Evolutionary conservation across 2,329 filamentous ascomycete species (phyloP), one percentile per base, ranked within the genome.

Genomic region (Arachnopeziza araneosa): DNA sequence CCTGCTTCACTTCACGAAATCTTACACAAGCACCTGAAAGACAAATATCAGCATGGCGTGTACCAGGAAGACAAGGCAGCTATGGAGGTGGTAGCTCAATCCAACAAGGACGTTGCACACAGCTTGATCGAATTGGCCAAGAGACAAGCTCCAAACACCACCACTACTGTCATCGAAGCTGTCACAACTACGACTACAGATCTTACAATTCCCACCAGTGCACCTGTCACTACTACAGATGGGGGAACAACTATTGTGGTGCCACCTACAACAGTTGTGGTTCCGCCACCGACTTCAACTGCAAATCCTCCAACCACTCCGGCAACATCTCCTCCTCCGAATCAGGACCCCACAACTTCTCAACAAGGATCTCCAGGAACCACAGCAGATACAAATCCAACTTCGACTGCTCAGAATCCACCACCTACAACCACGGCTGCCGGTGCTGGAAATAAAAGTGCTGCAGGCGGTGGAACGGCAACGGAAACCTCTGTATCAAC

Each of bases 41-140:
- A 80, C 54, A 83, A 83, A 69, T 90, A 86, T 74, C 81, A 85
- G 70, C 82, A 89, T 69, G 88, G 87, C 60, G 80, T 90, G 59
- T 89, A 86, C 72, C 79, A 83, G 64, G 83, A 84, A 64, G 87
- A 89, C 68, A 80, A 79, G 65, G 77, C 80, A 12, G 86, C 86
- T 24, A 78, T 89, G 58, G 83, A 88, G 71, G 83, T 81, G 36
- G 79, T 89, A 26, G 82, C 85, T 74, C 76, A 78, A 51, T 80
- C 82, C 64, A 81, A 90, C 69, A 80, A 84, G 23, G 78, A 80
- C 48, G 77, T 89, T 48, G 86, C 86, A 21, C 83, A 80, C 10
- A 82, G 83, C 60, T 77, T 90, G 64, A 79, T 88, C 58, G 82
- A 84, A 60, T 75, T 91, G 59, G 88, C 83, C 48, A 85, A 84